These are phyloP conservation scores for Calonectria hawksworthii DNA, from an alignment of 2,329 filamentous ascomycete genomes.

Conservation along the genomic window DNA sequence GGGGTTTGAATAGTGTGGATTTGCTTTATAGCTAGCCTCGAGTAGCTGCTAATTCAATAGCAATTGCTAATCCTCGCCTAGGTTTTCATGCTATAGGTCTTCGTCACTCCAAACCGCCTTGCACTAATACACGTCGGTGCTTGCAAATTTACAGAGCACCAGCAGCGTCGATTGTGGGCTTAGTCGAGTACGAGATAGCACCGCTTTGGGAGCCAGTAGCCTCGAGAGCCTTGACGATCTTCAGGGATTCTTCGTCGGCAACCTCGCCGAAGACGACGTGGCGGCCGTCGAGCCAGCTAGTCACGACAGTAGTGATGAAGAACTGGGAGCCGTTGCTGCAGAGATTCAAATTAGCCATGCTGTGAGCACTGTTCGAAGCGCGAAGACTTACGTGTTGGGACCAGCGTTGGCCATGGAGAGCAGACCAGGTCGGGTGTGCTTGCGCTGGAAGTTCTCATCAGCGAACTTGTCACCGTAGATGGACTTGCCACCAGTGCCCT, in stretches of 20 bases:
- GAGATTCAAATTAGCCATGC: slow-evolving; percentile 50
- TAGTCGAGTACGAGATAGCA: slow-evolving; percentile 67
- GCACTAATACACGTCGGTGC: slow-evolving; percentile 20
- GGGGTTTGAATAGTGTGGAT: slow-evolving; percentile 39
- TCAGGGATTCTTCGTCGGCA: slow-evolving; percentile 61
- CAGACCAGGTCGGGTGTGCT: slow-evolving; percentile 82
- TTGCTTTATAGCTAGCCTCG: slow-evolving; percentile 35
- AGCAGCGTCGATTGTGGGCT: slow-evolving; percentile 69
- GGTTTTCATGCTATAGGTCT: slow-evolving; percentile 36
- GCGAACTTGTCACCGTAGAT: slow-evolving; percentile 96
- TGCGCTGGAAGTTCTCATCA: slow-evolving; percentile 89
- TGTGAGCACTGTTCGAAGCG: neutral
- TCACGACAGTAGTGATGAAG: slow-evolving; percentile 95
- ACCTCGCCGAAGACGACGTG: slow-evolving; percentile 91
- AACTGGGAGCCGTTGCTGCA: slow-evolving; percentile 97
- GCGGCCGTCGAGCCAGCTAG: slow-evolving; percentile 86
- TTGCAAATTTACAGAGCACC: slow-evolving; percentile 61
- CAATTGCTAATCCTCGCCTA: slow-evolving; percentile 36
- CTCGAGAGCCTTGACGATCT: slow-evolving; percentile 73
- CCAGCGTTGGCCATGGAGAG: slow-evolving; percentile 97
- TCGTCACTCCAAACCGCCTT: slow-evolving; percentile 31
- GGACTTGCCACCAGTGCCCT: slow-evolving; percentile 93
- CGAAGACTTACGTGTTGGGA: slow-evolving; percentile 83
- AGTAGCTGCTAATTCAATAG: slow-evolving; percentile 35
- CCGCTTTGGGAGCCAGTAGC: slow-evolving; percentile 70